Conservation (phyloP, 208 protist genomes). For the Novymonas esmeraldas region DNA sequence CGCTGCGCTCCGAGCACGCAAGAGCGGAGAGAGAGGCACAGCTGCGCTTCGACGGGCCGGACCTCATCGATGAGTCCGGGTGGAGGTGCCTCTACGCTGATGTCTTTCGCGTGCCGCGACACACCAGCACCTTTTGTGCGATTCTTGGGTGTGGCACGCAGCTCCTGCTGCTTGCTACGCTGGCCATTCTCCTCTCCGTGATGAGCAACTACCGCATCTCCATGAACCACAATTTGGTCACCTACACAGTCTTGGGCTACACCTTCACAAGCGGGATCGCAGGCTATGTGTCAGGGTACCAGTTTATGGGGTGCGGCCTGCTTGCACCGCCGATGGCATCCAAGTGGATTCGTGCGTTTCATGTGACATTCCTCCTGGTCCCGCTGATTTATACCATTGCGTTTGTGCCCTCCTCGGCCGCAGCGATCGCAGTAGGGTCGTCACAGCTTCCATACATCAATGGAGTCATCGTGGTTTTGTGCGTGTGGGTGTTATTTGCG, state of each 20-base stretch:
- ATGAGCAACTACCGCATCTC: conserved; percentile 23
- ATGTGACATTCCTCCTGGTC: conserved; percentile 19
- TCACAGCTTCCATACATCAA: conserved; percentile 59
- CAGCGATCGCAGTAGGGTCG: conserved; percentile 56
- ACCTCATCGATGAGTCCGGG: conserved; percentile 90
- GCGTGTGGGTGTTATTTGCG: conserved; percentile 81
- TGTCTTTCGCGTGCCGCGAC: conserved; percentile 92
- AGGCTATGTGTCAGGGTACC: conserved; percentile 32
- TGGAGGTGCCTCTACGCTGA: conserved; percentile 97
- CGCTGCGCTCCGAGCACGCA: conserved; percentile 82
- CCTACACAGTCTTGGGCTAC: conserved; percentile 24
- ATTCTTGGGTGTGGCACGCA: conserved; percentile 79
- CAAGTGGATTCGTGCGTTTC: conserved; percentile 36
- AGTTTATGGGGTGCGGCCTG: conserved; percentile 29
- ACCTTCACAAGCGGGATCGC: conserved; percentile 16
- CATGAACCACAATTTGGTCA: conserved; percentile 21
- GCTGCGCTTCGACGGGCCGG: conserved; percentile 41
- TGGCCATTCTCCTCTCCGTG: conserved; percentile 33
- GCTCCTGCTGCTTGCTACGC: conserved; percentile 23
- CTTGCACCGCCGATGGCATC: conserved; percentile 26
- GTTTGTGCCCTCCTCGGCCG: not conserved
- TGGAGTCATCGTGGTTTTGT: conserved; percentile 56
- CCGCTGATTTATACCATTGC: conserved; percentile 8
- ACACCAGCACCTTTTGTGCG: conserved; percentile 75
- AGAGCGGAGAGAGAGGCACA: conserved; percentile 72